These are phyloP conservation scores for Tilletia walkeri DNA, from an alignment of 1,284 basidiomycete species.

Conservation along the genomic window DNA sequence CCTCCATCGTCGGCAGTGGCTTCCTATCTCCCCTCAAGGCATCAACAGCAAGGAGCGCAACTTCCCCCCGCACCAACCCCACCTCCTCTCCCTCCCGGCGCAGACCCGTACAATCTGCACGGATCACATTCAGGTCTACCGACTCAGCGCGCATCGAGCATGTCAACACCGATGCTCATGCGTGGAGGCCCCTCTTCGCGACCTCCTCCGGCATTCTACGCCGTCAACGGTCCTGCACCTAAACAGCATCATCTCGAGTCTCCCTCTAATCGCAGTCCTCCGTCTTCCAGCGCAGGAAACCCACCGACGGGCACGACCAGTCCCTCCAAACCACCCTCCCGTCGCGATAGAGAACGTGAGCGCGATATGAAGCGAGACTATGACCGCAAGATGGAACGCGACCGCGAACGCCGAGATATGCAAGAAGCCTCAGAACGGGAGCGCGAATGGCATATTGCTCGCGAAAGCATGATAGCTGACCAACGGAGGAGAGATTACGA, in stretches of 20 bases:
- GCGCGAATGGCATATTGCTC: conserved; percentile 24
- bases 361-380: conserved; percentile 15
- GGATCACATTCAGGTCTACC: neutral
- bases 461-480: too few relatives aligned
- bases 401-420: neutral
- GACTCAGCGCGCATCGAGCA: too few relatives aligned
- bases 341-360: conserved; percentile 14
- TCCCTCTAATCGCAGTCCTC: too few relatives aligned
- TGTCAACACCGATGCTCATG: too few relatives aligned
- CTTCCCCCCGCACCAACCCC: neutral
- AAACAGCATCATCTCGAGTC: too few relatives aligned
- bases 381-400: conserved; percentile 24
- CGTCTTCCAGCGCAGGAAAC: too few relatives aligned
- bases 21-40: neutral
- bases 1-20: conserved; percentile 2
- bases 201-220: too few relatives aligned
- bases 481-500: too few relatives aligned
- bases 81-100: neutral
- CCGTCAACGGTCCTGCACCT: too few relatives aligned
- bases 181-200: too few relatives aligned
- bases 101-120: neutral
- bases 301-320: too few relatives aligned
- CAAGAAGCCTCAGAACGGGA: neutral
- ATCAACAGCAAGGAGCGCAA: neutral
- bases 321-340: too few relatives aligned